Base-by-base conservation (phyloP, 2,329 filamentous ascomycete genomes). In the Chaetomium globosum region DNA sequence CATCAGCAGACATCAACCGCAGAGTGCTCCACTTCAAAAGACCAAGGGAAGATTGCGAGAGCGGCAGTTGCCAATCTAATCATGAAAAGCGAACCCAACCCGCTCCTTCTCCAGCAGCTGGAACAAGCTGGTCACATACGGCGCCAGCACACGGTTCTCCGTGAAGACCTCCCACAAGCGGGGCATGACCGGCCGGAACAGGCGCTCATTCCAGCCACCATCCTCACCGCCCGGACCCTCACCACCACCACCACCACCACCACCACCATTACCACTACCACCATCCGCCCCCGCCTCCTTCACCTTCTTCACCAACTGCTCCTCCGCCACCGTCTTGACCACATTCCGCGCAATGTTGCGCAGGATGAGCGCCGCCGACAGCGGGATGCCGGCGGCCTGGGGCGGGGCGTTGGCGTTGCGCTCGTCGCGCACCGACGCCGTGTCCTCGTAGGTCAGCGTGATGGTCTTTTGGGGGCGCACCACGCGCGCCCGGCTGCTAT, bases 321-420 rank as follows among this genome's bases (percentile, higher is more conserved):
- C 84, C 72, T 88, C 82, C 0, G 82, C 80, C 59, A 85, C 82
- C 9, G 85, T 87, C 80, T 87, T 88, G 71, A 82, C 78, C 21
- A 87, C 80, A 71, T 89, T 90, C 69, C 82, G 83, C 13, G 91
- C 91, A 67, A 95, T 86, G 74, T 95, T 95, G 33, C 91, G 85
- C 54, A 95, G 82, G 43, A 95, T 89, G 31, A 94, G 81, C 16
- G 90, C 88, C 2, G 90, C 89, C 62, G 89, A 91, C 7, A 94
- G 81, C n/a, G 91, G 90, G 43, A 94, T 88, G 5, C 91, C 91
- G 0, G 89, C 89, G 2, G 91, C 88, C 72, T 92, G 85, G 2
- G 82, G 79, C 5, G 82, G 78, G 9, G 80, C 81, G 66, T 87
- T 84, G 12, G 83, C 82, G 67, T 86, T 86, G 55, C 82, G 79